Evolutionary conservation across 169 alveolate species (phyloP).

Genomic region (Babesia divergens): DNA sequence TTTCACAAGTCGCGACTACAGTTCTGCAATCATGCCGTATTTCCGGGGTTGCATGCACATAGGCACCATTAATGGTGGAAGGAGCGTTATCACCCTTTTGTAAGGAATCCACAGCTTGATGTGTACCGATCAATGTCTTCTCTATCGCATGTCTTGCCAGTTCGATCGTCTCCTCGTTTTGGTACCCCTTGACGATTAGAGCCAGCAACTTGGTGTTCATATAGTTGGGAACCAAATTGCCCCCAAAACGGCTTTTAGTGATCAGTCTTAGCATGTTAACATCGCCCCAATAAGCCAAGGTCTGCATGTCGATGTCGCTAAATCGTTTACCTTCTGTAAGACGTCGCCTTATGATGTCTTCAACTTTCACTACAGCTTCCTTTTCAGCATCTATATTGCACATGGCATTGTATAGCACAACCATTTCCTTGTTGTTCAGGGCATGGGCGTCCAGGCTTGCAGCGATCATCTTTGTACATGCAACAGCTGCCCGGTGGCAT

Average conservation of each 20-base stretch:
- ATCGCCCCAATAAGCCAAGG: conserved; percentile 19
- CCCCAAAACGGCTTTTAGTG: neutral
- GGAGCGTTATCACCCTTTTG: neutral
- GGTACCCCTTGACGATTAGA: neutral
- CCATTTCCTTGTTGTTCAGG: conserved; percentile 26
- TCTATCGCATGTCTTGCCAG: neutral
- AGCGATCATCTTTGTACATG: neutral
- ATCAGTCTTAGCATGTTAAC: neutral
- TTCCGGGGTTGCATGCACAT: no score
- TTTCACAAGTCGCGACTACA: conserved; percentile 6
- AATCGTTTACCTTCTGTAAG: neutral
- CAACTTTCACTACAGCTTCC: neutral
- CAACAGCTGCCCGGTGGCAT: neutral
- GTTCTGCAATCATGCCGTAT: neutral
- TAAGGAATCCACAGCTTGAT: neutral
- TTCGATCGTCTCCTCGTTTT: neutral
- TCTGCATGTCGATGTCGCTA: conserved; percentile 21
- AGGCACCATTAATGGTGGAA: neutral
- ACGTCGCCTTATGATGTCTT: neutral
- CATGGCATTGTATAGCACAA: conserved; percentile 6
- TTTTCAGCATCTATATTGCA: neutral
- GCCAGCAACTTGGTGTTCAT: neutral
- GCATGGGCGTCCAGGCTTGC: neutral
- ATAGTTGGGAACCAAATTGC: neutral
- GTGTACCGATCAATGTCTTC: neutral